Conservation (phyloP, 2,329 filamentous ascomycete species). For the Sordariomycetes sp. region DNA sequence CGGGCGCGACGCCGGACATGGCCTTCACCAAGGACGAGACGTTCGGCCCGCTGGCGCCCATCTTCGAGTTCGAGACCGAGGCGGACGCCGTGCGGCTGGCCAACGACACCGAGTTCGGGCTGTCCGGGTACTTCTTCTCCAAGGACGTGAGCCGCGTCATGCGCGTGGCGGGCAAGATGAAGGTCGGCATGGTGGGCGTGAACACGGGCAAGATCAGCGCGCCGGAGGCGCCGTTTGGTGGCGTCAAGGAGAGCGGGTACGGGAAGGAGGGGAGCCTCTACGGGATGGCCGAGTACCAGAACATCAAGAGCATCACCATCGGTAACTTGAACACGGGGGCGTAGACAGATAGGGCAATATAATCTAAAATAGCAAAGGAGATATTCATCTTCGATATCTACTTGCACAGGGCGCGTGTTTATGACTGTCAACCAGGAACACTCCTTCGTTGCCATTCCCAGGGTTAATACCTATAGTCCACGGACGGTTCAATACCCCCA, state of each 20-base stretch:
- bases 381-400: too few species aligned
- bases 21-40: conserved; percentile 78
- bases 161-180: conserved; percentile 58
- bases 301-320: conserved; percentile 51
- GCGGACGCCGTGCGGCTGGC: conserved; percentile 78
- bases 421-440: too few species aligned
- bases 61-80: conserved; percentile 84
- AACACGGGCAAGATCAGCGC: conserved; percentile 60
- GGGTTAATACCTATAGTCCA: too few species aligned
- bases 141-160: conserved; percentile 46
- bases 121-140: conserved; percentile 92
- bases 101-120: conserved; percentile 73
- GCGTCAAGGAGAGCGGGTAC: conserved; percentile 74
- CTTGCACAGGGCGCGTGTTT: too few species aligned
- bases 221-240: conserved; percentile 56
- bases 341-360: too few species aligned
- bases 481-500: too few species aligned
- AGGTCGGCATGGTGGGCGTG: conserved; percentile 81
- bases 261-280: conserved; percentile 70
- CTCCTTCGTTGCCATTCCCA: too few species aligned
- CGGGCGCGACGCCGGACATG: conserved; percentile 81
- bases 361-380: not conserved
- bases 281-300: conserved; percentile 65
- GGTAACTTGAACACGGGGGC: too few species aligned
- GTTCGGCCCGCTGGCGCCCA: conserved; percentile 83